Evolutionary conservation across 768 basidiomycete genomes (phyloP), one percentile per base, ranked within the genome.

Genomic region (Naematelia aurantialba): DNA sequence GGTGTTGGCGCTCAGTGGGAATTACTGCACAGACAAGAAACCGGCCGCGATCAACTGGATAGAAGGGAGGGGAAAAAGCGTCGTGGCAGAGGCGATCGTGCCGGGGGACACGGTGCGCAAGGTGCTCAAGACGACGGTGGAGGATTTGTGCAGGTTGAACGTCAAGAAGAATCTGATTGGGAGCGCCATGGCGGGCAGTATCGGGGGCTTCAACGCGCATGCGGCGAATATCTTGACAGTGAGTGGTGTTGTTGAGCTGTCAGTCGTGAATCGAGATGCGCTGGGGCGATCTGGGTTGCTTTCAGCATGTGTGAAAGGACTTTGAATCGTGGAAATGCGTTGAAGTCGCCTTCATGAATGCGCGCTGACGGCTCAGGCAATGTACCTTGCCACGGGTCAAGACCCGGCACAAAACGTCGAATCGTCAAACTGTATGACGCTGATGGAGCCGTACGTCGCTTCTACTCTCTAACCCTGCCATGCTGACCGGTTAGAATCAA

Each of bases 21-120:
- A 99, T 77, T 99, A 98, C 77, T 98, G 96, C 81, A 99, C 91
- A 65, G 96, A 99, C 80, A 99, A 99, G 87, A 99, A 99, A 80
- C 89, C 96, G 0, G 90, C 96, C 10, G 96, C 96, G 46, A 96
- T 99, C 79, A 99, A 98, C 79, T 99, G 96, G 96, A 98, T 98
- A 63, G 94, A 98, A 79, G 96, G 96, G 1, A 82, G 96, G 44
- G 96, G 96, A 24, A 99, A 99, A 87, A 89, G 89, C 55, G 88
- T 99, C 19, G 93, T 98, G 50, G 94, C 91, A 0, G 94, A 99
- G 79, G 92, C 93, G 1, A 83, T 98, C 49, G 79, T 99, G 29
- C 89, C 94, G 0, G 93, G 93, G 0, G 85, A 85, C 64, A 80
- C 92, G 31, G 92, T 99, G 58, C 87, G 86, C 82, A 82, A 79